These are phyloP conservation scores for Elaeis oleifera DNA, from an alignment of 202 grass and related monocot genomes.

Conservation along the genomic window DNA sequence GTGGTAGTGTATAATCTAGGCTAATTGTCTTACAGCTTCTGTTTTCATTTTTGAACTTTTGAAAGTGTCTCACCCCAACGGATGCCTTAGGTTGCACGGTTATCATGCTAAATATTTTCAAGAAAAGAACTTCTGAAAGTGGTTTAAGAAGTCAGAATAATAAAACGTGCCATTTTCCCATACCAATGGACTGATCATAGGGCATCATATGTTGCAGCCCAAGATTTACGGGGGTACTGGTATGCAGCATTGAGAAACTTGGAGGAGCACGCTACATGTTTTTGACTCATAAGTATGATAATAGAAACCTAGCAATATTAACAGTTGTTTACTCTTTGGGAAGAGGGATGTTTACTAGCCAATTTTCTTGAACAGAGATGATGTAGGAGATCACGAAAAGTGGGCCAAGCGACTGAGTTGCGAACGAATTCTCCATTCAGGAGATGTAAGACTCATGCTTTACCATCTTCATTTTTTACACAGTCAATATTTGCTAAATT, in stretches of 20 bases:
- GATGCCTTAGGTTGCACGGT: no score
- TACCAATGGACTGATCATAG: no score
- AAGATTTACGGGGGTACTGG: constrained; percentile 53
- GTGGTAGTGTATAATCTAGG: no score
- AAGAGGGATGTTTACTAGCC: constrained; percentile 1
- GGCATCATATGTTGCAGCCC: constrained; percentile 36
- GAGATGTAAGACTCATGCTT: constrained; percentile 45
- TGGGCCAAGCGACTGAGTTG: constrained; percentile 58
- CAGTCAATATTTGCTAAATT: no score
- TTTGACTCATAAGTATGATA: constrained; percentile 75
- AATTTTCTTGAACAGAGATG: constrained; percentile 45
- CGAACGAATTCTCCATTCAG: constrained; percentile 64
- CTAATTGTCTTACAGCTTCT: no score
- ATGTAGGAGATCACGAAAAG: constrained; percentile 80
- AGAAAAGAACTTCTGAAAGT: no score
- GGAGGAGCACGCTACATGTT: constrained; percentile 78
- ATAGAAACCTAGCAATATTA: constrained; percentile 4
- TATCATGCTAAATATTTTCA: no score
- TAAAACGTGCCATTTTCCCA: no score
- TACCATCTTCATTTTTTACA: not conserved
- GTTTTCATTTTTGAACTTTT: no score
- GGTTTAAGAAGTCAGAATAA: no score
- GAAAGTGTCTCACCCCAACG: no score
- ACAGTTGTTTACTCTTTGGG: constrained; percentile 1
- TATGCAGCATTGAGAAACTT: constrained; percentile 48